A percentile compares a stretch with the other conserved stretches of the same genome.
These are phyloP conservation scores for Xylaria bambusicola DNA, from an alignment of 495 filamentous ascomycete species.

Conservation along the genomic window DNA sequence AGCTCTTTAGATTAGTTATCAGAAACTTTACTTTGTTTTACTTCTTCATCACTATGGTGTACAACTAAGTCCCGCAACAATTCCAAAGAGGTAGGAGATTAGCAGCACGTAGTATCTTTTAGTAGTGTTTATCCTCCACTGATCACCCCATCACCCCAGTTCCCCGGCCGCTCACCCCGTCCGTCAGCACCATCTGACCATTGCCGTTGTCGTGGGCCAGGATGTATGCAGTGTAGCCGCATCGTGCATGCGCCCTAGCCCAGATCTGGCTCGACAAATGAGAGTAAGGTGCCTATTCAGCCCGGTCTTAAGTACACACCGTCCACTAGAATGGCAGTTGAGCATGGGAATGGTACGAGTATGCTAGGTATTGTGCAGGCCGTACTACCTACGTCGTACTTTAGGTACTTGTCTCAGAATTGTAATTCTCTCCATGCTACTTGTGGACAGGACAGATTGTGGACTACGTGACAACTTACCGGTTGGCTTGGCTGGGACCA, in stretches of 20 bases:
- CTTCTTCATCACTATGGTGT: too few relatives aligned
- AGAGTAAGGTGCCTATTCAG: neutral
- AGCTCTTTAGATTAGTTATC: neutral
- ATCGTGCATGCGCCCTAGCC: neutral
- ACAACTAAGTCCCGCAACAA: neutral
- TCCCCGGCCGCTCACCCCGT: neutral
- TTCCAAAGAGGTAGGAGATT: neutral
- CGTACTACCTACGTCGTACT: too few relatives aligned
- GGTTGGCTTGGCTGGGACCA: neutral
- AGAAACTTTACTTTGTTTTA: neutral
- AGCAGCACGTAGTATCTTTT: neutral
- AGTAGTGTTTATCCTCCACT: constrained; percentile 10
- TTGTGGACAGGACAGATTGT: too few relatives aligned
- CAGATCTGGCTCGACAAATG: neutral
- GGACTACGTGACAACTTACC: too few relatives aligned
- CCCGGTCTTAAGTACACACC: neutral
- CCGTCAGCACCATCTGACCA: neutral
- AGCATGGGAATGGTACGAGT: too few relatives aligned
- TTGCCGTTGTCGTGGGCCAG: neutral
- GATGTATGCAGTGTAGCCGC: neutral
- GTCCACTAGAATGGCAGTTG: too few relatives aligned
- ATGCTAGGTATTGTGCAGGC: too few relatives aligned
- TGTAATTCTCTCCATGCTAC: too few relatives aligned
- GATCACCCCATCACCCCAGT: neutral
- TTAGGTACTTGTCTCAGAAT: too few relatives aligned